A percentile compares a stretch with the other conserved stretches of the same genome.
Conservation (phyloP, 1,139 yeast species). For the Geotrichum klebahnii region DNA sequence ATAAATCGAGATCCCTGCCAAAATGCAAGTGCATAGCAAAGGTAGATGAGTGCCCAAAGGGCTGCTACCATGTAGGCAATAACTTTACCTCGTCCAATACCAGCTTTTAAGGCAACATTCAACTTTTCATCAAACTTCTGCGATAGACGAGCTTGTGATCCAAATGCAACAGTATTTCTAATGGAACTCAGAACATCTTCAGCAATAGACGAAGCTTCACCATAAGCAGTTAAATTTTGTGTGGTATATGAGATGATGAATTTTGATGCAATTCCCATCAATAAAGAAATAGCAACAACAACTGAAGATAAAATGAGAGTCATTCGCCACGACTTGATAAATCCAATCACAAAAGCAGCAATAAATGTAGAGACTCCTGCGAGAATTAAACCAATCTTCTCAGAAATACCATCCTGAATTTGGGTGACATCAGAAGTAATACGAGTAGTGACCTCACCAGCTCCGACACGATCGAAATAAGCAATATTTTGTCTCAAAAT, state of each 20-base stretch:
- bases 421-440: constrained; percentile 44
- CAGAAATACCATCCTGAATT: constrained; percentile 46
- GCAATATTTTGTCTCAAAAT: constrained; percentile 45
- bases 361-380: constrained; percentile 42
- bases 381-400: constrained; percentile 43
- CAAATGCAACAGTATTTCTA: constrained; percentile 45
- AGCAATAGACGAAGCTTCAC: constrained; percentile 42
- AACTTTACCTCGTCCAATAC: constrained; percentile 33
- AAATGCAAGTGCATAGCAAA: constrained; percentile 43
- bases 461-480: constrained; percentile 45
- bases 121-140: constrained; percentile 35
- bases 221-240: constrained; percentile 35
- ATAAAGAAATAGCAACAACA: constrained; percentile 36
- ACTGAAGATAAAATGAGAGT: constrained; percentile 40
- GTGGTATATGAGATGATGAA: constrained; percentile 39
- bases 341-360: constrained; percentile 43
- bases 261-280: constrained; percentile 34
- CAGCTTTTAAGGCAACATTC: constrained; percentile 24
- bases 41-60: constrained; percentile 40
- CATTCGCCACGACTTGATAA: constrained; percentile 42
- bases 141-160: constrained; percentile 41
- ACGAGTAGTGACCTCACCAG: constrained; percentile 46
- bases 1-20: constrained; percentile 45
- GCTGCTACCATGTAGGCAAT: constrained; percentile 38
- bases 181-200: constrained; percentile 44